These are phyloP conservation scores for Plasmodium cynomolgi DNA, from an alignment of 169 alveolate species.

Conservation along the genomic window DNA sequence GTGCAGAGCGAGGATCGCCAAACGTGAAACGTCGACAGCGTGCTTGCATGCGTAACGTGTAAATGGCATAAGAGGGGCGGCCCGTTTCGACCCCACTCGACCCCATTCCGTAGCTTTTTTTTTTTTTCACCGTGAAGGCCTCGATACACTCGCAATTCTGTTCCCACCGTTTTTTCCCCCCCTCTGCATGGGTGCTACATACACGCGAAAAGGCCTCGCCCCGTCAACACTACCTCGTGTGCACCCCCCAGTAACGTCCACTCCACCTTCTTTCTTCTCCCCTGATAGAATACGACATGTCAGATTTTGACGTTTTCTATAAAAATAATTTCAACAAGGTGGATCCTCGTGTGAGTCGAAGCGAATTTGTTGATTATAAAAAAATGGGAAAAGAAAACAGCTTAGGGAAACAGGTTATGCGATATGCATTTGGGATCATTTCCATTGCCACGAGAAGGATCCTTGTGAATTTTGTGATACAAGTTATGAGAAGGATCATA, in stretches of 20 bases:
- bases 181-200: too few species aligned
- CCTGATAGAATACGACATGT: constrained; percentile 42
- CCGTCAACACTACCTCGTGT: not conserved
- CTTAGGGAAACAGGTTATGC: not conserved
- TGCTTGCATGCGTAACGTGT: too few species aligned
- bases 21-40: not conserved
- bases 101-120: not conserved
- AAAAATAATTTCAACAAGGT: constrained; percentile 8
- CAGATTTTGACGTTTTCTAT: not conserved
- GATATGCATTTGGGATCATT: constrained; percentile 20
- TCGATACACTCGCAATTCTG: not conserved
- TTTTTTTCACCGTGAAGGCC: not conserved
- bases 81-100: not conserved
- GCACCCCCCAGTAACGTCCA: not conserved
- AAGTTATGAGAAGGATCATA: constrained; percentile 14
- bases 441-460: constrained; percentile 55
- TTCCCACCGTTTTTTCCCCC: too few species aligned
- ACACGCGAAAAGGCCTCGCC: too few species aligned
- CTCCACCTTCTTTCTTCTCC: not conserved
- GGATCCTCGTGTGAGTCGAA: not conserved
- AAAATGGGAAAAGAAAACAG: constrained; percentile 7
- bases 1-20: too few species aligned
- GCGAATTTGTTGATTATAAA: not conserved
- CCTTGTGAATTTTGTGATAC: constrained; percentile 17
- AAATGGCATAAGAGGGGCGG: not conserved